phyloP scores from a whole-genome alignment of 164 flowering plant genomes.

The Echeveria elegans region DNA sequence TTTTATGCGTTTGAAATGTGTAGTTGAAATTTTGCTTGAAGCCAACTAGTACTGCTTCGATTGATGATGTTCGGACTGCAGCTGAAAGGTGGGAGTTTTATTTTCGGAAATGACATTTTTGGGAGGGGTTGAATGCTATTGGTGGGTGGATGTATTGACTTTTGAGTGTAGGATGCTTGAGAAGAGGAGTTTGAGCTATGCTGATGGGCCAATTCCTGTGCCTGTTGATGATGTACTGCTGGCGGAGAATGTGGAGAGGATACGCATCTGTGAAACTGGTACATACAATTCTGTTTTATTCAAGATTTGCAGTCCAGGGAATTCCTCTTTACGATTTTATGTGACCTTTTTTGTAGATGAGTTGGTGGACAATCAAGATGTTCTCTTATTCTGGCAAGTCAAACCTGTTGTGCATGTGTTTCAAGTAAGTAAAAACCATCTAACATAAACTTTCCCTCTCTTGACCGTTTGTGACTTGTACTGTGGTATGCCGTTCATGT shows the following conservation, averaged over 20 bases:
- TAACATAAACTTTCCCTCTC: neutral
- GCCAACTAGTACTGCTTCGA: constrained; percentile 71
- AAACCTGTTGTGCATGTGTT: constrained; percentile 88
- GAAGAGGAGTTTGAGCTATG: constrained; percentile 78
- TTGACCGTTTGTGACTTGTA: neutral
- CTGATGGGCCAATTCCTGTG: constrained; percentile 69
- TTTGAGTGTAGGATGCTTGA: constrained; percentile 77
- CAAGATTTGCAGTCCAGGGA: neutral
- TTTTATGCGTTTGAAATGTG: constrained; percentile 7
- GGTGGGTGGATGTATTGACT: neutral
- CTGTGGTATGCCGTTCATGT: neutral
- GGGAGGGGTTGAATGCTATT: neutral
- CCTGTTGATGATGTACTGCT: constrained; percentile 68
- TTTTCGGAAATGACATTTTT: neutral
- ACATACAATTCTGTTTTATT: neutral
- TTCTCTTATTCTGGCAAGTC: constrained; percentile 97
- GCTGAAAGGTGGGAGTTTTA: constrained; percentile 55
- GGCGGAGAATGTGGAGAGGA: constrained; percentile 66
- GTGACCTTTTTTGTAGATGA: constrained; percentile 43
- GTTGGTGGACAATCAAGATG: constrained; percentile 56
- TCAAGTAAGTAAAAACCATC: constrained; percentile 47
- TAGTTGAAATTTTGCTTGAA: constrained; percentile 93
- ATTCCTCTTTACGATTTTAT: neutral
- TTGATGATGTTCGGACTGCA: constrained; percentile 52
- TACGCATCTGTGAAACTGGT: constrained; percentile 83